Percentiles rank a stretch among this genome's conserved stretches.
Evolutionary conservation across 106 monocot species (phyloP).

Genomic region (Dendrobium huoshanense): DNA sequence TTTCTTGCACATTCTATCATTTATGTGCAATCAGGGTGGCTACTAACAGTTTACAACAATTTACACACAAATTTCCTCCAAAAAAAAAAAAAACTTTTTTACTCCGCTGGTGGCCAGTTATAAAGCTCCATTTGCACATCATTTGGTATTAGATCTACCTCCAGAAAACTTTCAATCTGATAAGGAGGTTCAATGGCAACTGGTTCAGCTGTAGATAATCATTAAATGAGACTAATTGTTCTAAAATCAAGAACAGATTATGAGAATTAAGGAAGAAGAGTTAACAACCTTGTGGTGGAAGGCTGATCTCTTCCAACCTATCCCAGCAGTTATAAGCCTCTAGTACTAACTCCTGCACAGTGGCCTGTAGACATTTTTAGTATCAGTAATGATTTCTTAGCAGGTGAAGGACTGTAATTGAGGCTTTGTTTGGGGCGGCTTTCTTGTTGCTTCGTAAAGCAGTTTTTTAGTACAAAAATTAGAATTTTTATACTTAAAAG

Average conservation of each 20-base stretch:
- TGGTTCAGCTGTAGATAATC: background rate
- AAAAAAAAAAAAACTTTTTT: background rate
- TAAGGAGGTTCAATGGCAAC: background rate
- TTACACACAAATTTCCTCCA: background rate
- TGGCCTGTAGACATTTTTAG: conserved; percentile 10
- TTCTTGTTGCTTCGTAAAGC: too few relatives aligned
- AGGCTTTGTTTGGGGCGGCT: background rate
- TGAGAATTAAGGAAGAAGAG: background rate
- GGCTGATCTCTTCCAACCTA: conserved; percentile 22
- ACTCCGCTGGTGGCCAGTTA: background rate
- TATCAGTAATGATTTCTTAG: background rate
- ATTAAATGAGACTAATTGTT: background rate
- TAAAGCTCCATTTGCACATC: background rate
- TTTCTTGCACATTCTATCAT: background rate
- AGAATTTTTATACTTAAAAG: too few relatives aligned
- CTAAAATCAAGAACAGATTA: background rate
- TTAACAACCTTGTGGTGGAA: conserved; percentile 1
- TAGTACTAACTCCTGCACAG: conserved; percentile 11
- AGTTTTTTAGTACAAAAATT: too few relatives aligned
- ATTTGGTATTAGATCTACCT: background rate
- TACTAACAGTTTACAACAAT: background rate
- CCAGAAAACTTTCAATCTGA: background rate
- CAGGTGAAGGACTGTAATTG: background rate
- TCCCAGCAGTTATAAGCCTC: conserved; percentile 42
- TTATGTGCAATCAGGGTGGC: background rate